Evolutionary conservation across 768 basidiomycete genomes (phyloP), one percentile per base, ranked within the genome.

Genomic region (Psilocybe azurescens): DNA sequence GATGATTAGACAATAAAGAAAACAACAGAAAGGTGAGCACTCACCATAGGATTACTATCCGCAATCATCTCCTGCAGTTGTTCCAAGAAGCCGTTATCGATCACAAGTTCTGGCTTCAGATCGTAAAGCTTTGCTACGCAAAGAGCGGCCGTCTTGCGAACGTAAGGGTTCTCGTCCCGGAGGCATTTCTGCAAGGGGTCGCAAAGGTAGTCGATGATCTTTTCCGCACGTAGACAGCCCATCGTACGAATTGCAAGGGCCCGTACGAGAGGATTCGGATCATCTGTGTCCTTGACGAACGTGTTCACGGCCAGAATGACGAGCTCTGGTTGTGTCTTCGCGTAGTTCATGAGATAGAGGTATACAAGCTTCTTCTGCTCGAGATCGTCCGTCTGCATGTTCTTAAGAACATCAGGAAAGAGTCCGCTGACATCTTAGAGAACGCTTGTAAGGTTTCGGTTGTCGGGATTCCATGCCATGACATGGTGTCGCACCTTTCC

Each of bases 291-390:
- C 82, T 97, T 88, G 65, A 99, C 97, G 73, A 99, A 98, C 7
- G 97, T 99, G 73, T 99, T 99, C 62, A 99, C 97, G 30, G 97
- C 97, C 50, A 99, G 85, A 72, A 99, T 99, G 77, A 98, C 96
- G 63, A 99, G 92, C 73, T 99, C 97, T 0, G 97, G 97, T 72
- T 99, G 97, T 0, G 97, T 96, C 74, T 97, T 97, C 36, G 97
- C 97, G 67, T 99, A 99, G 81, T 99, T 99, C 92, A 99, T 98
- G 61, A 99, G 88, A 76, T 98, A 98, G 24, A 97, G 86, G 71
- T 97, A 99, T 18, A 99, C 97, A 36, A 99, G 91, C 78, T 99
- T 99, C 87, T 99, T 99, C 80, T 99, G 97, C 76, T 99, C 97
- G 57, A 99, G 86, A 75, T 99, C 97, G 55, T 99, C 97, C 28